These are phyloP conservation scores for Penicillium ochrochloron DNA, from an alignment of 495 filamentous ascomycete species.

Conservation along the genomic window DNA sequence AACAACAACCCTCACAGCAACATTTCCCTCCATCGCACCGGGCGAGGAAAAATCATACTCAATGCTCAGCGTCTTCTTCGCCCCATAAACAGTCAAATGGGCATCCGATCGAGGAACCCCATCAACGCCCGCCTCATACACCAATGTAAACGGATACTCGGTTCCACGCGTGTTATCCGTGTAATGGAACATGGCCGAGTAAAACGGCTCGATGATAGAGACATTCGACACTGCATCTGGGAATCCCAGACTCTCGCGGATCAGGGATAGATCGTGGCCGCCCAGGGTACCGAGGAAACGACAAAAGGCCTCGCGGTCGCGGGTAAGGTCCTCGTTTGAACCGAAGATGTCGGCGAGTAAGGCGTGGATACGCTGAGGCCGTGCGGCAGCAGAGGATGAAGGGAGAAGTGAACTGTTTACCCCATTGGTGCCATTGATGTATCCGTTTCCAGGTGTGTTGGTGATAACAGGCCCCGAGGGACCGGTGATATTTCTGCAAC, in stretches of 20 bases:
- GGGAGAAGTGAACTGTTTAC: background rate
- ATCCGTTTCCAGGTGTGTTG: background rate
- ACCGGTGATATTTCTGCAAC: constrained; percentile 59
- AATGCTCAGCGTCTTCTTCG: constrained; percentile 51
- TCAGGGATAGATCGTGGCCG: constrained; percentile 58
- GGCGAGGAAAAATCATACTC: constrained; percentile 58
- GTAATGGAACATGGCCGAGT: constrained; percentile 52
- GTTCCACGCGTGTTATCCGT: constrained; percentile 21
- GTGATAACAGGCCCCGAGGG: constrained; percentile 19
- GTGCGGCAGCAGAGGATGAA: background rate
- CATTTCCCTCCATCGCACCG: constrained; percentile 32
- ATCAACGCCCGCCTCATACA: constrained; percentile 62
- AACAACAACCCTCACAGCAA: constrained; percentile 54
- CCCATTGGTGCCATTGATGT: background rate
- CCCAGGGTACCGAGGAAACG: constrained; percentile 53
- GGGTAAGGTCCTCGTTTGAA: constrained; percentile 34
- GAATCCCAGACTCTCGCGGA: constrained; percentile 59
- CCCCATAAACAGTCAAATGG: constrained; percentile 57
- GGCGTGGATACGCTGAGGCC: constrained; percentile 14
- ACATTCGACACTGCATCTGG: constrained; percentile 51
- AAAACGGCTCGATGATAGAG: constrained; percentile 51
- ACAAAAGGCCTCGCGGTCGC: constrained; percentile 41
- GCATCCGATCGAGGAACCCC: constrained; percentile 60
- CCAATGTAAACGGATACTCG: constrained; percentile 49
- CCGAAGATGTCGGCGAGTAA: constrained; percentile 40